These are phyloP conservation scores for Tuber borchii DNA, from an alignment of 495 filamentous ascomycete species.

Conservation along the genomic window DNA sequence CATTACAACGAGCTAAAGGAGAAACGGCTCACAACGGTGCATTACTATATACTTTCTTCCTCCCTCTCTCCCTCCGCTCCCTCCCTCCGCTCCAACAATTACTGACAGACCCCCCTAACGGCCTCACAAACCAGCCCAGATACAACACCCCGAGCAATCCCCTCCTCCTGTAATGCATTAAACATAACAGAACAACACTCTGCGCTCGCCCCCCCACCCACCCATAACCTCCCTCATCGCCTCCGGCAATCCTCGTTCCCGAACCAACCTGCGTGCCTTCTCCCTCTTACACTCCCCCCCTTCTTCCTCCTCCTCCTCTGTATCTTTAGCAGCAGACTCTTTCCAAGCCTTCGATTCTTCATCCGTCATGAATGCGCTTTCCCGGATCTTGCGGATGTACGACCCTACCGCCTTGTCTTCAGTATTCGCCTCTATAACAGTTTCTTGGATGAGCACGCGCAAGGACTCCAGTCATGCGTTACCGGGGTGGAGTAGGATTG, in stretches of 20 bases:
- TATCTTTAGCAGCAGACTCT: constrained; percentile 40
- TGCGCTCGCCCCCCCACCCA: constrained; percentile 65
- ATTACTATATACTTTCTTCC: constrained; percentile 9
- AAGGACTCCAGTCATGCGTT: constrained; percentile 85
- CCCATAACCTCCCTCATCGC: constrained; percentile 91
- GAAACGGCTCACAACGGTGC: background rate
- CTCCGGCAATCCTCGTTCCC: constrained; percentile 81
- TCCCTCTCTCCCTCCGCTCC: background rate
- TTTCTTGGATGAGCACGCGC: constrained; percentile 68
- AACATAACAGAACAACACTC: constrained; percentile 87
- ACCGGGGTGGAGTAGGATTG: constrained; percentile 82
- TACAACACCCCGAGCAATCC: constrained; percentile 75
- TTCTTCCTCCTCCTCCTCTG: constrained; percentile 55
- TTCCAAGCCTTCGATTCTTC: constrained; percentile 71
- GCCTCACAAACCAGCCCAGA: constrained; percentile 82
- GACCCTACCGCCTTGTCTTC: constrained; percentile 69
- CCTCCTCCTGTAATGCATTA: constrained; percentile 80
- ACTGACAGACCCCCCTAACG: constrained; percentile 71
- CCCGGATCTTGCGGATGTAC: constrained; percentile 68
- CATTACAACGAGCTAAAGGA: background rate
- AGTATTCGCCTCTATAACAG: constrained; percentile 72
- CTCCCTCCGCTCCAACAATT: constrained; percentile 2
- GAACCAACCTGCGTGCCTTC: constrained; percentile 71
- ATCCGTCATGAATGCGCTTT: constrained; percentile 75
- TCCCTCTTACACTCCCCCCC: constrained; percentile 68